Conservation (phyloP, 129 eudicot species). For the Escallonia herrerae region DNA sequence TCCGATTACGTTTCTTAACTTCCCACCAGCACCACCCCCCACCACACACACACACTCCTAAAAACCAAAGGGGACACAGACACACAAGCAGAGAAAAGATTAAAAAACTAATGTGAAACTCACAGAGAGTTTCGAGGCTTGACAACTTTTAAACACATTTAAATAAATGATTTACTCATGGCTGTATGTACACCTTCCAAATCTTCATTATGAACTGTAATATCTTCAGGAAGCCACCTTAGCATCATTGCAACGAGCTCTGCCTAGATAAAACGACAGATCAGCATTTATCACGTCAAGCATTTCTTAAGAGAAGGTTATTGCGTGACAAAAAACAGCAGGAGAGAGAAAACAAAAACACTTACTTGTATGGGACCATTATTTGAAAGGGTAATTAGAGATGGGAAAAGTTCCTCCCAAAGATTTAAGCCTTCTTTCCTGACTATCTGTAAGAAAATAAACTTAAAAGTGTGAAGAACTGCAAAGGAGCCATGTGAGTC, state of each 20-base stretch:
- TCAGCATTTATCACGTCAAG: constrained; percentile 23
- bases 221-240: constrained; percentile 99
- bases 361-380: constrained; percentile 84
- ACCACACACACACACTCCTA: too few species aligned
- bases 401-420: constrained; percentile 84
- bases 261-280: constrained; percentile 53
- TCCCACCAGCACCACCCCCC: too few species aligned
- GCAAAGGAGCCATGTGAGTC: constrained; percentile 4
- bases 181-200: constrained; percentile 62
- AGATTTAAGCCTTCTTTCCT: constrained; percentile 83
- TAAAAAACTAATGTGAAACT: too few species aligned
- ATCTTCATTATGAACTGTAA: constrained; percentile 95
- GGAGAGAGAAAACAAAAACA: constrained; percentile 8
- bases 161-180: too few species aligned
- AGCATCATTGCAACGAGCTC: constrained; percentile 86
- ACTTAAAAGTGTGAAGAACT: constrained; percentile 1
- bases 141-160: too few species aligned
- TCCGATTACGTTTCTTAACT: too few species aligned
- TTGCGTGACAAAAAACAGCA: constrained; percentile 6
- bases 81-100: too few species aligned
- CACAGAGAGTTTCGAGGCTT: too few species aligned
- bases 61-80: too few species aligned
- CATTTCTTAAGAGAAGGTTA: background rate
- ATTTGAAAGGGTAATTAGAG: constrained; percentile 58
- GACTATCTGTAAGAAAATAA: constrained; percentile 52